Evolutionary conservation across 495 filamentous ascomycete species (phyloP), one percentile per base, ranked within the genome.

Genomic region (Parachaetomium inaequale): DNA sequence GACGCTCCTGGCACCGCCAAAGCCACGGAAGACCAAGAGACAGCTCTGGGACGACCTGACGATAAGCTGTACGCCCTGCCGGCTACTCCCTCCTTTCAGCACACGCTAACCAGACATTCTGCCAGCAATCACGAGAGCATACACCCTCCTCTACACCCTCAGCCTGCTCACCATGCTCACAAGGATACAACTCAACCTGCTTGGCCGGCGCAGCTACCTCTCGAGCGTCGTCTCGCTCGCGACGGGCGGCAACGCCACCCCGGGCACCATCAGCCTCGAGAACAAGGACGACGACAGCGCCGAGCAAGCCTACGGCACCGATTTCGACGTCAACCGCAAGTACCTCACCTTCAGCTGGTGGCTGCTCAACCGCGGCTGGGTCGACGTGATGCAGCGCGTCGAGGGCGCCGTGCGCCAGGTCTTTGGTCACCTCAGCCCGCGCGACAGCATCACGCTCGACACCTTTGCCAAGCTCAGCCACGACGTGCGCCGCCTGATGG

Each of bases 261-360:
- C 78, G 34, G 74, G 73, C 10, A 77, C 77, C 36, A 98, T 98
- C 71, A 89, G 78, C 63, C 81, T 97, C 12, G 92, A 96, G 75
- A 92, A 97, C 73, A 84, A 91, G 68, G 92, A 95, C 66, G 91
- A 95, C 70, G 90, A 89, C 63, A 85, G 88, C 64, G 77, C 84
- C 12, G 88, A 89, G 40, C 87, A 90, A 64, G 85, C 88, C 7
- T 89, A 95, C 71, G 91, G 92, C 6, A 89, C 87, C 67, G 94
- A 98, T 73, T 94, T 94, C 65, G 92, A 96, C 66, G 94, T 92
- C 40, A 98, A 98, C 74, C 81, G 91, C 61, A 87, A 88, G 65
- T 99, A 97, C 71, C 82, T 99, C 38, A 92, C 91, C 55, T 96
- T 98, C 74, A 93, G 89, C 70, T 99, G 95, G 95, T 98, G 94